Base-by-base conservation (phyloP, 192 early-diverging fungal genomes). In the Linnemannia zychae region DNA sequence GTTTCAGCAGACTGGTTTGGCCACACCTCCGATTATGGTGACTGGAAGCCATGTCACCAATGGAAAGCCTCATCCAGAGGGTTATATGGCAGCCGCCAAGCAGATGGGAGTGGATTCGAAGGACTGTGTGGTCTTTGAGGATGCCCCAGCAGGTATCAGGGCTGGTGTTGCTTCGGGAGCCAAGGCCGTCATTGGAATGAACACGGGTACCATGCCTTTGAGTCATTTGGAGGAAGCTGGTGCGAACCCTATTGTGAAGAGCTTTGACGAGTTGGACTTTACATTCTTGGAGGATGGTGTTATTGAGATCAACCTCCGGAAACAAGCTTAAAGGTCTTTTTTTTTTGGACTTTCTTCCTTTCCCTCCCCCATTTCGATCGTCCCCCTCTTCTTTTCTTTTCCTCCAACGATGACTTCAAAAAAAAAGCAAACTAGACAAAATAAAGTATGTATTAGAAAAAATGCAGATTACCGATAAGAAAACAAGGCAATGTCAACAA, bases 91-190 rank as follows among this genome's bases (percentile, higher is more conserved):
- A 22, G 89, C 84, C 0, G 89, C 86, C 9, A 52, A 77, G 11
- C 75, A 74, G 11, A 63, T 91, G 66, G 79, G 85, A 4, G 53
- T 79, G 7, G 46, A 72, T 47, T 49, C 83, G 4, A 52, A 73
- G 33, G 89, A 91, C 15, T 90, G 89, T 80, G 81, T 91, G 28
- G 90, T 91, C 5, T 88, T 91, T 88, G 90, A 91, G 69, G 90
- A 91, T 74, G 88, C 90, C 0, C 89, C 90, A 37, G 82, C 89
- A 1, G 90, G 90, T 36, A 84, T 91, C 44, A 60, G 80, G 7
- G 86, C 90, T 11, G 90, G 86, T 15, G 66, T 74, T 3, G 84
- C 83, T 2, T 81, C 88, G 3, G 90, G 88, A 7, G 83, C 83
- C 0, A 76, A 74, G 78, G 77, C 74, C n/a, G 83, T 85, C 7